These are phyloP conservation scores for Lithospermum erythrorhizon DNA, from an alignment of 257 asterid species.

Conservation along the genomic window DNA sequence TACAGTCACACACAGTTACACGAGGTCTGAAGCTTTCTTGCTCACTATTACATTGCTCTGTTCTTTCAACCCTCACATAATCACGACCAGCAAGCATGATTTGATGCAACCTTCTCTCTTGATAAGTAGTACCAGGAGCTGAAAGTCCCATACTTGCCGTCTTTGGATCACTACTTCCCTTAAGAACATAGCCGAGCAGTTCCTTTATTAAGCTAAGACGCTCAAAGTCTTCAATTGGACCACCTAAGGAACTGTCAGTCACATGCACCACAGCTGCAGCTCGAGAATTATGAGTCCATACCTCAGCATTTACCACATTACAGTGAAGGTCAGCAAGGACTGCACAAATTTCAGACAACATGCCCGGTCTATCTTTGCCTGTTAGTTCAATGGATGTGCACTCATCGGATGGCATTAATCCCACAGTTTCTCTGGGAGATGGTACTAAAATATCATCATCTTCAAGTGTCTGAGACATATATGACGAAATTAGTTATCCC, in stretches of 20 bases:
- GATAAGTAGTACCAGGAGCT: constrained; percentile 54
- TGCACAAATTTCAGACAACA: constrained; percentile 70
- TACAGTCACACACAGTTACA: constrained; percentile 47
- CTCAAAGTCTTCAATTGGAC: constrained; percentile 50
- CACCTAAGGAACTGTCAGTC: constrained; percentile 34
- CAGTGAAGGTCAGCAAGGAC: constrained; percentile 64
- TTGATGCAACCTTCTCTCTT: constrained; percentile 80
- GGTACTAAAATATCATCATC: constrained; percentile 37
- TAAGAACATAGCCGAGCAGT: constrained; percentile 47
- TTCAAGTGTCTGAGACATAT: constrained; percentile 45
- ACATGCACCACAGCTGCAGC: constrained; percentile 82
- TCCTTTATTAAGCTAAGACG: constrained; percentile 44
- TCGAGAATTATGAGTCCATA: constrained; percentile 71
- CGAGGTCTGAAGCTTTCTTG: constrained; percentile 39
- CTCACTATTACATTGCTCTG: constrained; percentile 18
- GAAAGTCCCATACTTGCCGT: constrained; percentile 56
- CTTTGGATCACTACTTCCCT: constrained; percentile 41
- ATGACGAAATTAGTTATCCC: background rate
- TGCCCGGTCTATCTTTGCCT: constrained; percentile 74
- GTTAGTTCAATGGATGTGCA: constrained; percentile 62
- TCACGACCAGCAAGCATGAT: constrained; percentile 81
- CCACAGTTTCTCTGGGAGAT: constrained; percentile 44
- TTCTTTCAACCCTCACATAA: constrained; percentile 34
- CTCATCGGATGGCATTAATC: constrained; percentile 59
- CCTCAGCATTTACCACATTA: constrained; percentile 63